Evolutionary conservation across 169 alveolate genomes (phyloP), one percentile per base, ranked within the genome.

Genomic region (Plasmodium vinckei): DNA sequence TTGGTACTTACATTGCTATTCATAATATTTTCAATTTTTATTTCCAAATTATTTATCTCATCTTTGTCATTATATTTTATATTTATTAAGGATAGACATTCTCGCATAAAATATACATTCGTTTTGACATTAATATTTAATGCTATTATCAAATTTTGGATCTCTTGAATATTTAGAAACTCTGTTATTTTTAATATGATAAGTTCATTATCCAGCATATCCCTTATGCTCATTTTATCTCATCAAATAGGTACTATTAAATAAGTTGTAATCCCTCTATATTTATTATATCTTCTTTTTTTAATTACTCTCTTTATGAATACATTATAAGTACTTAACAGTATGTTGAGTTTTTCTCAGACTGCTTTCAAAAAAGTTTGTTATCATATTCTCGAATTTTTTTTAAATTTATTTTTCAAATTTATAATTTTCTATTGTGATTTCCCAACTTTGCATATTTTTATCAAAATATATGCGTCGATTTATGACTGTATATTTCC

Each of bases 151-250:
- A 82, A 67, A 82, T 65, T 82, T 53, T 82, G 90, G 19, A 82
- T 53, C 9, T 82, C 90, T 13, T 54, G 21, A 12, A 82, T 82
- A 25, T 44, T 67, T 59, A 82, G 42, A 56, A 82, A 82, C 33
- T 82, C 84, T 19, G 90, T 67, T 82, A 82, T 67, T 67, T 82
- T 82, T 53, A 82, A n/a, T 54, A 82, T 82, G 25, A 82, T 67
- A 53, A 82, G 10, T 82, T 82, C 90, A 82, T 82, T 82, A 49
- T 82, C 39, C 9, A 82, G 72, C 39, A 82, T 42, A 19, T 65
- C 90, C 56, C 68, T 82, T 25, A 82, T 65, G n/a, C 68, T 65
- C 90, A 82, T 82, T 51, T 82, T 63, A 19, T 47, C 56, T 0
- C 7, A 3, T 33, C 42, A 33, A 5, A 0, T 33, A 3, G 42